Evolutionary conservation across 768 basidiomycete species (phyloP), one percentile per base, ranked within the genome.

Genomic region (Pulveroboletus sp.): DNA sequence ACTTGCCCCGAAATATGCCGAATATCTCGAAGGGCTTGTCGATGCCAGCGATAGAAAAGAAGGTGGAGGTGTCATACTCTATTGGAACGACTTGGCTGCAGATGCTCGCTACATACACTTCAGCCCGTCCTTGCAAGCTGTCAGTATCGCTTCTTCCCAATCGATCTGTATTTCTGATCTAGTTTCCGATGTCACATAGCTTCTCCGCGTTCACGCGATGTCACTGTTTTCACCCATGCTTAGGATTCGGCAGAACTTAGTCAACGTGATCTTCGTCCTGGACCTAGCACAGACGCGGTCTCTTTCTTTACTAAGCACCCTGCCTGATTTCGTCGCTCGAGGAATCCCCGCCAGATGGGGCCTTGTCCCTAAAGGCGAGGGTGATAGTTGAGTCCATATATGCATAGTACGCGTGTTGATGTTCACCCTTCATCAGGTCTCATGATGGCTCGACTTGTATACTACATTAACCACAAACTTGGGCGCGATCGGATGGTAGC

Each of bases 61-160:
- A 63, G 90, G 79, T 2, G 91, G 85, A 0, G 75, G 70, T 30
- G 75, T 87, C 4, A 76, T 94, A 32, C 62, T 84, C 1, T 98
- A 89, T 81, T 89, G 86, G 85, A 99, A 98, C 65, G 85, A 99
- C 57, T 68, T 98, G 17, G 86, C 90, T 70, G 87, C 81, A 54
- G 96, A 98, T 67, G 73, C 70, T 34, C 74, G 82, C 45, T 86
- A 86, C 51, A 68, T 73, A 6, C 61, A 64, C 19, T 85, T 78
- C 76, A 71, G 64, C 26, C 61, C 79, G 7, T 79, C 79, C 16
- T 60, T 86, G 29, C 72, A 72, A 50, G 59, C 63, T 29, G 85
- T 85, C 57, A 34, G 77, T 67, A 24, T 30, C n/a, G 1, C 35
- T 20, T 40, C 36, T 44, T 27, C 35, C 12, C 20, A 6, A 3